Evolutionary conservation across 2,329 filamentous ascomycete species (phyloP).

Genomic region (Lachnellula arida): DNA sequence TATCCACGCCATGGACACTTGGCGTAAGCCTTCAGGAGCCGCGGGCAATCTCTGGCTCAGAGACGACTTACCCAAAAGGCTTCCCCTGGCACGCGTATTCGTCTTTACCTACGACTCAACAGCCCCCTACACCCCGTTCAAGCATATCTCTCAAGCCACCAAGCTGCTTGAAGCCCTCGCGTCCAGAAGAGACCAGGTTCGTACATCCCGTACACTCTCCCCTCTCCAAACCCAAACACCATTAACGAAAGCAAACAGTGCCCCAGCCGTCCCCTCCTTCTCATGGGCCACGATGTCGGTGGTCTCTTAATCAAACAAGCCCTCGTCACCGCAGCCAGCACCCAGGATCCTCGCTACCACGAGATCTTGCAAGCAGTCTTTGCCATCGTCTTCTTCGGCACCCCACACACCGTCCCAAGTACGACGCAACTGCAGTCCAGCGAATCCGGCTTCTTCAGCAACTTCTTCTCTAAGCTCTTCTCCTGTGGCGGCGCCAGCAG

Average conservation of each 20-base stretch:
- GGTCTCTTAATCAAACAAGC: conserved; percentile 24
- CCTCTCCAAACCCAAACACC: neutral
- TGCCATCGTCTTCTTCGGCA: neutral
- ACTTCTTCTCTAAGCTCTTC: neutral
- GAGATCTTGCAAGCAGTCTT: neutral
- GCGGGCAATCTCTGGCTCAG: neutral
- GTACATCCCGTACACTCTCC: neutral
- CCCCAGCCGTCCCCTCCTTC: neutral
- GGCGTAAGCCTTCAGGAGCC: neutral
- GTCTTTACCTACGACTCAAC: neutral
- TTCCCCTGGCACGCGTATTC: neutral
- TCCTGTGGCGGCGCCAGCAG: neutral
- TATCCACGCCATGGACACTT: neutral
- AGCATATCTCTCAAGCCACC: neutral
- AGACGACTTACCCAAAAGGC: neutral
- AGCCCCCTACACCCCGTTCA: neutral
- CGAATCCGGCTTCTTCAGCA: neutral
- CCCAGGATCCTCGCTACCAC: neutral
- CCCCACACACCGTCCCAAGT: neutral
- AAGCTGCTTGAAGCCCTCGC: neutral
- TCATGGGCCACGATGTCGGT: conserved; percentile 23
- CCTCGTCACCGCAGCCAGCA: neutral
- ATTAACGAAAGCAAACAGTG: conserved; percentile 4
- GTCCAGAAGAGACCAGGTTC: neutral
- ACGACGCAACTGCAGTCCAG: neutral